These are phyloP conservation scores for Decorospora gaudefroyi DNA, from an alignment of 2,329 filamentous ascomycete species.

Conservation along the genomic window DNA sequence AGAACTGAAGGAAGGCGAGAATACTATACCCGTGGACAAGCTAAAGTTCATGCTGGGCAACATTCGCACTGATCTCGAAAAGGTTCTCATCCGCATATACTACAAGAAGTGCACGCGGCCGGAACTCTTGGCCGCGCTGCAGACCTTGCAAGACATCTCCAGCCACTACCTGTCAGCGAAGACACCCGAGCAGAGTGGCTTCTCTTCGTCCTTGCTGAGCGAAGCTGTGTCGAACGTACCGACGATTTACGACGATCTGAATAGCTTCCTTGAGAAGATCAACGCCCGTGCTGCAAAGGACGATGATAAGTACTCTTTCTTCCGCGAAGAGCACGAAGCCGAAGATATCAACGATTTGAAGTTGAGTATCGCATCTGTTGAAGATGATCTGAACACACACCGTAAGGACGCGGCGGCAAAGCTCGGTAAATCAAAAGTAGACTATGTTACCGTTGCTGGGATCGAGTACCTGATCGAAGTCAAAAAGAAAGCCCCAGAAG, in stretches of 20 bases:
- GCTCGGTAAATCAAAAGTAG: conserved; percentile 71
- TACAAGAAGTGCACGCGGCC: conserved; percentile 93
- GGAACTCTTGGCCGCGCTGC: conserved; percentile 82
- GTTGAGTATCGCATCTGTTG: conserved; percentile 88
- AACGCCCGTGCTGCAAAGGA: conserved; percentile 79
- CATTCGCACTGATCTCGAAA: conserved; percentile 82
- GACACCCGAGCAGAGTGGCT: conserved; percentile 68
- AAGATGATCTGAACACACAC: conserved; percentile 83
- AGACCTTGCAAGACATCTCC: conserved; percentile 81
- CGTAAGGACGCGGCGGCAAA: conserved; percentile 70
- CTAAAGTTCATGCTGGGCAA: conserved; percentile 71
- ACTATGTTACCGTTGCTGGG: conserved; percentile 82
- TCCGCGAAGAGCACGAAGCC: conserved; percentile 82
- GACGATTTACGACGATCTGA: conserved; percentile 71
- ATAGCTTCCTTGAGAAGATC: conserved; percentile 79
- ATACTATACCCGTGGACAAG: conserved; percentile 70
- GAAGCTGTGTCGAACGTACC: conserved; percentile 77
- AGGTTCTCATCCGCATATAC: conserved; percentile 91
- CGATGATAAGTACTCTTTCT: conserved; percentile 94
- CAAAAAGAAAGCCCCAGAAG: conserved; percentile 66
- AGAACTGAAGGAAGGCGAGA: conserved; percentile 74
- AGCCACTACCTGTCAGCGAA: conserved; percentile 74
- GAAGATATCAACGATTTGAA: conserved; percentile 89
- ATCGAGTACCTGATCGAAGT: conserved; percentile 97
- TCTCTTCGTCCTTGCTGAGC: conserved; percentile 70